Conservation (phyloP, 176 grass and related monocot genomes). For the Cocos nucifera region DNA sequence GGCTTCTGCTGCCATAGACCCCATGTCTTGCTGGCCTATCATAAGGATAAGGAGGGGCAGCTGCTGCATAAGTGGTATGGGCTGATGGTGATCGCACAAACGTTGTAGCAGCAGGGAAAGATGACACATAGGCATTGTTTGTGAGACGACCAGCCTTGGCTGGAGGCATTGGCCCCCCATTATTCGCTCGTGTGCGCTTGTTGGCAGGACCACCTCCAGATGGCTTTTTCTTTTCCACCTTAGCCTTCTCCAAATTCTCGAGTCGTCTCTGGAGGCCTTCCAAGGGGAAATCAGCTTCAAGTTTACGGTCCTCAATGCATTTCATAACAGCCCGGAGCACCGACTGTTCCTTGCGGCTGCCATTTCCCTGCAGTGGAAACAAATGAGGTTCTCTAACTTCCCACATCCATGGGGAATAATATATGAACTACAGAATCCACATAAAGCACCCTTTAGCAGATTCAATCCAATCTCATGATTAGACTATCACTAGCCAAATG, state of each 20-base stretch:
- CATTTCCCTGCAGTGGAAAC: slow-evolving; percentile 46
- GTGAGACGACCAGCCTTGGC: slow-evolving; percentile 81
- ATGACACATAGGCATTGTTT: slow-evolving; percentile 53
- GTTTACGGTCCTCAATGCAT: slow-evolving; percentile 82
- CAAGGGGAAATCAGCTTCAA: slow-evolving; percentile 67
- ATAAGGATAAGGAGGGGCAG: slow-evolving; percentile 41
- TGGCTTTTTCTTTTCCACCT: slow-evolving; percentile 79
- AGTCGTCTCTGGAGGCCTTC: slow-evolving; percentile 66
- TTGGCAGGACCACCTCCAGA: slow-evolving; percentile 38
- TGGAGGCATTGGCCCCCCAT: slow-evolving; percentile 75
- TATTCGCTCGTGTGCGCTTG: slow-evolving; percentile 64
- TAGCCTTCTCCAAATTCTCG: slow-evolving; percentile 77
- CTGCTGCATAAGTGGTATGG: slow-evolving; percentile 29
- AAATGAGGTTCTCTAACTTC: neutral
- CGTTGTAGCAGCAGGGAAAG: slow-evolving; percentile 36
- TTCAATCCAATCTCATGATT: too few relatives aligned
- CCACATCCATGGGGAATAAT: neutral
- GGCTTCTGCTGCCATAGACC: slow-evolving; percentile 60
- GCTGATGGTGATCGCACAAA: slow-evolving; percentile 45
- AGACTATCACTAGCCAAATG: too few relatives aligned
- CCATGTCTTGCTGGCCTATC: slow-evolving; percentile 32
- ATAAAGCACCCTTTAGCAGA: too few relatives aligned
- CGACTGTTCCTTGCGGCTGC: slow-evolving; percentile 65
- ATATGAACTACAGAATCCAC: neutral
- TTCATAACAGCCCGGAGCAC: slow-evolving; percentile 72